Evolutionary conservation across 306 rosid species (phyloP), one percentile per base, ranked within the genome.

Genomic region (Astragalus glycyphyllos): DNA sequence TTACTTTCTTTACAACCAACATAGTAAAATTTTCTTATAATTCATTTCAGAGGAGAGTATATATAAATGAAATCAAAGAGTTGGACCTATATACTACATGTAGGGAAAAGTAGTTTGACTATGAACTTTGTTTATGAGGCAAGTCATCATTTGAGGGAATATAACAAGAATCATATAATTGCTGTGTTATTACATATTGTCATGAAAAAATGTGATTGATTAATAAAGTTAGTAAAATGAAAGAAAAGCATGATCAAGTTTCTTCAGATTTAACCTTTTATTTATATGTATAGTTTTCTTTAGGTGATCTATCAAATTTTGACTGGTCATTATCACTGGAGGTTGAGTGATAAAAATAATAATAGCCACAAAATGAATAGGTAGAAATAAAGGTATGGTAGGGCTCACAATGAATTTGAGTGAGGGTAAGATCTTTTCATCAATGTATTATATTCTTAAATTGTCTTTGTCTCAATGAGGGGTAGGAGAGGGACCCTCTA

Each of bases 381-480:
- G 26, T 68, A 72, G 78, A 80, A 73, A 71, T 69, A 37, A 49
- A 51, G 40, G 83, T 71, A 65, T 12, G 70, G 75, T 69, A 79
- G 76, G 83, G 80, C 45, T 60, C 70, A 38, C 66, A 65, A 64
- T 73, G 65, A 80, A 73, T 58, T 58, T 57, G 79, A 68, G 76
- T 64, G 70, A 55, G 67, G 61, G 58, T 42, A 38, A 72, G 60
- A 73, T 81, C 26, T 72, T 69, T 56, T 77, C 59, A 68, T 80
- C 64, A 68, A 68, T 54, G 50, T 65, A 71, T 75, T 62, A 55
- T 78, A 81, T 72, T 79, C 80, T 80, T 77, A 84, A 79, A 53
- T 77, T 86, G 91, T 84, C 84, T 81, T 23, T 77, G 85, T 84
- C 85, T 81, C 79, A 47, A 67, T 53, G 57, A 71, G 81, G 82